Evolutionary conservation across 345 rosid species (phyloP), one percentile per base, ranked within the genome.

Genomic region (Geranium brycei): DNA sequence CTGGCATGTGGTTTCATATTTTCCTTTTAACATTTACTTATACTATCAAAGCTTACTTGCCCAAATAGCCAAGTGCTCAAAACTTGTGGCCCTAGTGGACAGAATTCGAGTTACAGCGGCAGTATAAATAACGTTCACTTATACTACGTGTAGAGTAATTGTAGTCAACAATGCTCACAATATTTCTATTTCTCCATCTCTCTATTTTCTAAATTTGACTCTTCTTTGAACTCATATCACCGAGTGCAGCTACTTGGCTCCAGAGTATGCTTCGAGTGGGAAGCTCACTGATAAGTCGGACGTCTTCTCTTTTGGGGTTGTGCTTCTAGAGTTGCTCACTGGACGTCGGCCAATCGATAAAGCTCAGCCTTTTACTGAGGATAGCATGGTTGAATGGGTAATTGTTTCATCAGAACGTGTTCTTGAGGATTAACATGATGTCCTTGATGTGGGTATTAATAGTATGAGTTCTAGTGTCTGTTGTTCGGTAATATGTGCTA

Each of bases 351-450:
- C 98, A 15, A 78, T 82, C 63, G 88, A 84, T 69, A 69, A 70
- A 60, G 62, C 68, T 51, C 79, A 76, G 32, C 68, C 82, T 51
- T 83, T 73, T 77, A 72, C 73, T 70, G 97, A 83, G 64, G 91
- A 91, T 60, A 81, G 90, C 77, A 76, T 88, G 19, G 95, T 91
- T 69, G 98, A 88, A 68, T 91, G 97, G 97, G 97, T 91, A 28
- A 19, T 47, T 47, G 13, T 47, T 47, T 35, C 53, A 47, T 47
- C 53, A 6, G 11, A 13, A 47, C 53, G 7, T 47, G 12, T 47
- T 47, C 15, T 47, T 11, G 14, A 47, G 12, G 15, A 13, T 47
- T 47, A 6, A 47, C 53, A 47, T 13, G 53, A 47, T 47, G 3
- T 7, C 41, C 41, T 35, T 35, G 41, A 7, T 7, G 41, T 47